Conservation (phyloP, 192 early-diverging fungal species). For the Coemansia sp. region DNA sequence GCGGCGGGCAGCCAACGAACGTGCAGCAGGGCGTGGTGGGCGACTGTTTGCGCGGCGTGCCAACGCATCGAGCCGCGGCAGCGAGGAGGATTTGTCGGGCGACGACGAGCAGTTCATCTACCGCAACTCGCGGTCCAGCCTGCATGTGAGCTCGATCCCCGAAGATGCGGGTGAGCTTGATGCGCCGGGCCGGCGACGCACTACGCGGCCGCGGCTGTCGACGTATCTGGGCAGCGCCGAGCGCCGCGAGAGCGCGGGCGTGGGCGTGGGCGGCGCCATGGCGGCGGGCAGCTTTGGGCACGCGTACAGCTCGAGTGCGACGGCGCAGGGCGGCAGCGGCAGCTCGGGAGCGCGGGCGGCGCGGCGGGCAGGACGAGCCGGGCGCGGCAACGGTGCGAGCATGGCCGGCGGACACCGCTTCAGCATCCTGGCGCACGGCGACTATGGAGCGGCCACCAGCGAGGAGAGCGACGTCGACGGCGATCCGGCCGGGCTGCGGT, state of each 20-base stretch:
- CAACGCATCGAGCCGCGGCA: constrained; percentile 41
- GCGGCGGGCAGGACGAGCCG: too few relatives aligned
- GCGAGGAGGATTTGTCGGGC: constrained; percentile 38
- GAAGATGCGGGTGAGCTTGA: constrained; percentile 30
- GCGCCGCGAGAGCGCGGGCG: constrained; percentile 32
- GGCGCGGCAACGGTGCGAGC: too few relatives aligned
- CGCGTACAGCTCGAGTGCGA: constrained; percentile 24
- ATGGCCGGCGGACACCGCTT: constrained; percentile 28
- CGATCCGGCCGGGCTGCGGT: constrained; percentile 46
- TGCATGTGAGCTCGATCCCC: constrained; percentile 49
- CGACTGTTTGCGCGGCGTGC: constrained; percentile 32
- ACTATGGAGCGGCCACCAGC: constrained; percentile 35
- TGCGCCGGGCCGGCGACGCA: constrained; percentile 19
- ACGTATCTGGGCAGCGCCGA: constrained; percentile 31
- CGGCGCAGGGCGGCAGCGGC: constrained; percentile 4
- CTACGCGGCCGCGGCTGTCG: constrained; percentile 43
- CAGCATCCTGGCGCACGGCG: constrained; percentile 48
- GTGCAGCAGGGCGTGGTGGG: constrained; percentile 12
- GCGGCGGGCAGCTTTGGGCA: constrained; percentile 25
- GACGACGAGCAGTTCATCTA: constrained; percentile 51
- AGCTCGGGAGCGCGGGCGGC: neutral
- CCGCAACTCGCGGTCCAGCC: constrained; percentile 49
- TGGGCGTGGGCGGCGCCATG: constrained; percentile 23
- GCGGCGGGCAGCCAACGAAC: constrained; percentile 15
- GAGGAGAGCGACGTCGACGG: constrained; percentile 46